phyloP scores from a whole-genome alignment of 2,329 filamentous ascomycete genomes.

The Penicillium sp. region DNA sequence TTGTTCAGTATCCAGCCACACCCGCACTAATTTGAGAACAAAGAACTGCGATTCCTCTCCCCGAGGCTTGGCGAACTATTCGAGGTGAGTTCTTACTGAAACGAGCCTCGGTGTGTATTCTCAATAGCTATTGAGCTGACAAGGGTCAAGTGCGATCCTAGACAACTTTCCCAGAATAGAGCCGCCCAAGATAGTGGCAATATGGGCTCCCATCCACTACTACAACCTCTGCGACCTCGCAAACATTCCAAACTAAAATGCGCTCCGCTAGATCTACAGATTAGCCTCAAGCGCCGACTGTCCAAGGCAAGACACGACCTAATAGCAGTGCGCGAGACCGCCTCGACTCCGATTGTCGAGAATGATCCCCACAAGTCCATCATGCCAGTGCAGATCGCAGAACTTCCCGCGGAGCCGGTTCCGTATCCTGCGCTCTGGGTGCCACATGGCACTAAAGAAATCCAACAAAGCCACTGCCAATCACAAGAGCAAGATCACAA shows the following conservation, averaged over 20 bases:
- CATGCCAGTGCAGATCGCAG: neutral
- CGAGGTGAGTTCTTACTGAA: neutral
- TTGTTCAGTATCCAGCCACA: conserved; percentile 4
- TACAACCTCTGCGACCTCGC: conserved; percentile 4
- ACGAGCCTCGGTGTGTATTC: neutral
- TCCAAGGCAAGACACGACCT: neutral
- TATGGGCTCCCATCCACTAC: conserved; percentile 8
- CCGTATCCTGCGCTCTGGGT: neutral
- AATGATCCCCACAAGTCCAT: neutral
- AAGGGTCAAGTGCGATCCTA: neutral
- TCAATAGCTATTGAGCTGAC: neutral
- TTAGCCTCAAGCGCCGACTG: neutral
- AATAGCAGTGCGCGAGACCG: conserved; percentile 5
- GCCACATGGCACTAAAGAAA: neutral
- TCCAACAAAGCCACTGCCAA: neutral
- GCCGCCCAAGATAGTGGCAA: neutral
- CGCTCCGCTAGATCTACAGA: conserved; percentile 9
- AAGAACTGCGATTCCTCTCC: conserved; percentile 2
- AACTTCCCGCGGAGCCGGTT: neutral
- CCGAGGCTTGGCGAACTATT: neutral
- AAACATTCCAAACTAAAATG: conserved; percentile 1
- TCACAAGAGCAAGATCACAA: neutral
- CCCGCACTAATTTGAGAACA: neutral
- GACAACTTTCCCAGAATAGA: neutral
- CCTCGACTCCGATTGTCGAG: neutral